Percentiles rank a stretch among this genome's conserved stretches.
Conservation (phyloP, 2,329 filamentous ascomycete species). For the Penicillium occitanis region DNA sequence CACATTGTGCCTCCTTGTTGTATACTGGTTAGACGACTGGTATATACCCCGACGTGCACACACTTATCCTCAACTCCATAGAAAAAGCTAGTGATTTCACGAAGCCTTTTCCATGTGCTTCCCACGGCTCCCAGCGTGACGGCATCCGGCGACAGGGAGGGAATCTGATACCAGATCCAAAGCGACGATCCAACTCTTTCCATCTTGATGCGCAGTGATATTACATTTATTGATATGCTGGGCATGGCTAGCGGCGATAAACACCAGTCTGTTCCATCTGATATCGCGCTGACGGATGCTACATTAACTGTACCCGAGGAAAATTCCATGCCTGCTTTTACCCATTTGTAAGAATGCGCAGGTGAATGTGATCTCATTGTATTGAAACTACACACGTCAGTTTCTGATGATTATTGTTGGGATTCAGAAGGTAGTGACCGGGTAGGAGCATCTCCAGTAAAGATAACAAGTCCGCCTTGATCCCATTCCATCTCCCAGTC, state of each 20-base stretch:
- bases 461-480: constrained; percentile 61
- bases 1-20: no score
- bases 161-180: no score
- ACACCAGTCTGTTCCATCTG: constrained; percentile 59
- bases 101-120: no score
- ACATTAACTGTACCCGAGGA: constrained; percentile 55
- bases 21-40: no score
- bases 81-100: no score
- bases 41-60: no score
- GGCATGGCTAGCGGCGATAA: constrained; percentile 48
- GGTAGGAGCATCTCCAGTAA: constrained; percentile 54
- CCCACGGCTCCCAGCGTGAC: no score
- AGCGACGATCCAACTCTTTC: no score
- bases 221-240: constrained; percentile 40
- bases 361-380: not conserved
- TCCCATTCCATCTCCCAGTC: constrained; percentile 62
- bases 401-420: constrained; percentile 22
- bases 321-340: constrained; percentile 61
- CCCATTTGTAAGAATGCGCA: constrained; percentile 54
- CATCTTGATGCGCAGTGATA: constrained; percentile 46
- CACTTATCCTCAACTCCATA: no score
- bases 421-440: constrained; percentile 35
- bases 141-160: no score
- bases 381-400: no score
- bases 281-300: constrained; percentile 57